Evolutionary conservation across 306 rosid species (phyloP), one percentile per base, ranked within the genome.

Genomic region (Cucumis melo): DNA sequence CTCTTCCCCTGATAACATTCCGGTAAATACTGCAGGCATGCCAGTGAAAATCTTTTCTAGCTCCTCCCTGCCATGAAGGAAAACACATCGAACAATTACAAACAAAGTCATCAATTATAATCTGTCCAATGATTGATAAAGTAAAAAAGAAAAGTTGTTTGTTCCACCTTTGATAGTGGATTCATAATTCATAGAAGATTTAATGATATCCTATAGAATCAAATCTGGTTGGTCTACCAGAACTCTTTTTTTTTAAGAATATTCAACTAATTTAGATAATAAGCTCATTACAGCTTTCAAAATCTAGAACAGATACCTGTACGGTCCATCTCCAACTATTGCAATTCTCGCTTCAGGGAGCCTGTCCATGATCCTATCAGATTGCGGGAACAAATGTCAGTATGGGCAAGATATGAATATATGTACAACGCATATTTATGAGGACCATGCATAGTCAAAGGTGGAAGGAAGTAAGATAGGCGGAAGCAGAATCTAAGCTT

Each of bases 341-440:
- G 98, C 99, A 73, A 95, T 90, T 63, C 93, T 88, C 5, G 91
- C 98, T 59, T 87, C 93, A 2, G 99, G 98, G 82, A 95, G 99
- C 75, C 79, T 78, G 73, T 95, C 98, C 99, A 95, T 92, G 80
- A 92, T 66, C 46, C 98, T 94, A 92, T 79, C 54, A 78, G 78
- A 80, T 14, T 79, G 82, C 41, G 77, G 10, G 50, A 58, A 86
- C 76, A 78, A 24, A 53, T 51, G 46, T 72, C 27, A 73, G 32
- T 17, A 44, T 46, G 24, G 13, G 57, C 59, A 71, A 48, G 61
- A 73, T 17, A 50, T 29, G 74, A 72, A 72, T 17, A 29, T 8
- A 72, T 2, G 42, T 14, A 19, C 27, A 38, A 4, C 57, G 4
- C 20, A 16, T 24, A 15, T 23, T 70, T 68, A 42, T 44, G 53